Evolutionary conservation across 805 yeast species (phyloP).

Genomic region (Starmerella apis): DNA sequence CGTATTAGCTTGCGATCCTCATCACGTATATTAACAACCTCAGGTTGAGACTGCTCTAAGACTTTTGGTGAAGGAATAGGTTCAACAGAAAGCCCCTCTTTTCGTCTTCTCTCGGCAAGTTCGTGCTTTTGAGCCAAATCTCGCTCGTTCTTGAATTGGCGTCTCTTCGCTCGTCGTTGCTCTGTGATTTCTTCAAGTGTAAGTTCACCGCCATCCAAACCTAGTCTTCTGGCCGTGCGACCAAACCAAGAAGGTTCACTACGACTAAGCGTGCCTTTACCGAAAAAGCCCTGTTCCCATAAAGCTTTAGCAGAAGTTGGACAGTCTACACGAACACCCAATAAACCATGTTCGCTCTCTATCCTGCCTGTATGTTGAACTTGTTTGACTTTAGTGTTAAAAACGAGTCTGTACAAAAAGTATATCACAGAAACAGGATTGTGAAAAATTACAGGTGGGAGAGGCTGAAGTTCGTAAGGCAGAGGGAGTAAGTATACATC

Average conservation of each 20-base stretch:
- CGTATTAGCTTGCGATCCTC: constrained; percentile 23
- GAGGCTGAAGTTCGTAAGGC: constrained; percentile 42
- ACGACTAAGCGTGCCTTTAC: constrained; percentile 80
- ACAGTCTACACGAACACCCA: constrained; percentile 31
- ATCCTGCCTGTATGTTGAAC: constrained; percentile 20
- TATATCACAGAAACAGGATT: constrained; percentile 58
- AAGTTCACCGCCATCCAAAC: constrained; percentile 34
- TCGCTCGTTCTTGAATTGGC: constrained; percentile 59
- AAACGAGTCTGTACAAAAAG: constrained; percentile 33
- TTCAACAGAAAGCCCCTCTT: constrained; percentile 12
- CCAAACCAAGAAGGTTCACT: constrained; percentile 85
- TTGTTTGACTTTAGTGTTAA: constrained; percentile 21
- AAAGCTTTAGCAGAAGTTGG: constrained; percentile 43
- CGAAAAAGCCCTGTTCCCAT: constrained; percentile 86
- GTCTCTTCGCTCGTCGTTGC: constrained; percentile 58
- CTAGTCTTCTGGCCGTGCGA: constrained; percentile 51
- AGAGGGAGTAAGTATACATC: constrained; percentile 36
- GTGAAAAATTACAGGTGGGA: constrained; percentile 49
- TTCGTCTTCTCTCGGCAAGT: constrained; percentile 32
- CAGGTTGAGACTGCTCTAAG: constrained; percentile 6
- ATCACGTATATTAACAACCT: background rate
- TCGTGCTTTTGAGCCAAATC: constrained; percentile 45
- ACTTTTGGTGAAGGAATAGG: background rate
- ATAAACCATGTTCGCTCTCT: constrained; percentile 9
- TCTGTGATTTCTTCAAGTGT: constrained; percentile 64